Conservation (phyloP, 192 early-diverging fungal genomes). For the Entomortierella beljakovae region DNA sequence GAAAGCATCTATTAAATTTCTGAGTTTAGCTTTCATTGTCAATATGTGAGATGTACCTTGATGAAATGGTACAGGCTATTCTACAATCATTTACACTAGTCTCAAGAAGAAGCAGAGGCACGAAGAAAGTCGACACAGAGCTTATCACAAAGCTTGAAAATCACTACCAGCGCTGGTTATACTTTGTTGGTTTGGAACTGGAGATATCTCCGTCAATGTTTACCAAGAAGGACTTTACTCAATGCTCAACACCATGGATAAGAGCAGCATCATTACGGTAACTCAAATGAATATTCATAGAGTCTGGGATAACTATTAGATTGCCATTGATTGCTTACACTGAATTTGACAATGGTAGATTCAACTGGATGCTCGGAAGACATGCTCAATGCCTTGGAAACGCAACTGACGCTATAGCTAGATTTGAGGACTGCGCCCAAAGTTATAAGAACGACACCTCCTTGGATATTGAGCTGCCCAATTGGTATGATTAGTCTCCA, state of each 20-base stretch:
- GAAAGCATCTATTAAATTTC: neutral
- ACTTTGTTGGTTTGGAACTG: constrained; percentile 18
- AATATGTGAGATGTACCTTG: constrained; percentile 39
- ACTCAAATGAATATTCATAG: no score
- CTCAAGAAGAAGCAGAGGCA: constrained; percentile 17
- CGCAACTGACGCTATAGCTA: constrained; percentile 27
- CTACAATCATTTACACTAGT: constrained; percentile 17
- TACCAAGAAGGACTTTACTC: neutral
- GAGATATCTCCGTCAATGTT: neutral
- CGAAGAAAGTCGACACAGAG: constrained; percentile 35
- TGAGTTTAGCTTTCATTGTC: constrained; percentile 15
- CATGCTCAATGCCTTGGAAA: constrained; percentile 43
- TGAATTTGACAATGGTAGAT: no score
- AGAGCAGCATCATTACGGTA: constrained; percentile 12
- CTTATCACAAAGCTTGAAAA: constrained; percentile 18
- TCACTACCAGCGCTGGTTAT: constrained; percentile 35
- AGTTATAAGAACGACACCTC: neutral
- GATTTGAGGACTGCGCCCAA: constrained; percentile 29
- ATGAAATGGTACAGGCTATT: constrained; percentile 34
- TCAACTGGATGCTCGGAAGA: constrained; percentile 33
- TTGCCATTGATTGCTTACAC: no score
- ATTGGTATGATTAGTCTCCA: constrained; percentile 10
- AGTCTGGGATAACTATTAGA: no score
- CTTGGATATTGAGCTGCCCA: constrained; percentile 15
- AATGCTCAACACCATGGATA: constrained; percentile 6